Percentiles rank a stretch among this genome's conserved stretches.
These are phyloP conservation scores for Camellia granthamiana DNA, from an alignment of 148 eudicot species.

Conservation along the genomic window DNA sequence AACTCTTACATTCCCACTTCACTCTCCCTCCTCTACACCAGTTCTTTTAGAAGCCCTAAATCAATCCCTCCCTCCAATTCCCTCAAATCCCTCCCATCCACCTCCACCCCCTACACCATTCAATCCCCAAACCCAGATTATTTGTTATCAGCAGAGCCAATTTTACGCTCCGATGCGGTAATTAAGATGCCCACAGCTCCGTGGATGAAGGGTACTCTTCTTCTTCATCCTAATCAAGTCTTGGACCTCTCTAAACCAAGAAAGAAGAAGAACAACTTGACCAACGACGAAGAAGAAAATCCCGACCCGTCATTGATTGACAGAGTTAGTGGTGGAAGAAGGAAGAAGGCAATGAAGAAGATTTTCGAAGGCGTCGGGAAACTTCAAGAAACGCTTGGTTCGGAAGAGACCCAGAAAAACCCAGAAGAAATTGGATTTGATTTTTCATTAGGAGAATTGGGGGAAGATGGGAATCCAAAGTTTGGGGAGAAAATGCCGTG, in stretches of 20 bases:
- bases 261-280: background rate
- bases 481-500: constrained; percentile 62
- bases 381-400: constrained; percentile 36
- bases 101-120: background rate
- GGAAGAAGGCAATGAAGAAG: constrained; percentile 56
- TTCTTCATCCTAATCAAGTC: background rate
- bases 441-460: constrained; percentile 29
- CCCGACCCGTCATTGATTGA: constrained; percentile 38
- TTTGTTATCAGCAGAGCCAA: background rate
- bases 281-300: constrained; percentile 20
- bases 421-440: constrained; percentile 39
- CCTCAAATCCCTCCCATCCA: background rate
- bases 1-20: background rate
- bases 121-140: background rate
- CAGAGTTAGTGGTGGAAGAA: constrained; percentile 65
- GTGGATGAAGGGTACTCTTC: background rate
- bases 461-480: constrained; percentile 19
- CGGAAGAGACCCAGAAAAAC: constrained; percentile 28
- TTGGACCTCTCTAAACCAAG: background rate
- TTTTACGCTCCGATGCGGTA: background rate
- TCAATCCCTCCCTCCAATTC: background rate
- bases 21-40: constrained; percentile 2
- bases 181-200: constrained; percentile 1
- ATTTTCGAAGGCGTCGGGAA: constrained; percentile 46
- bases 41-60: constrained; percentile 11